Conservation (phyloP, 495 filamentous ascomycete genomes). For the Rhypophila decipiens region DNA sequence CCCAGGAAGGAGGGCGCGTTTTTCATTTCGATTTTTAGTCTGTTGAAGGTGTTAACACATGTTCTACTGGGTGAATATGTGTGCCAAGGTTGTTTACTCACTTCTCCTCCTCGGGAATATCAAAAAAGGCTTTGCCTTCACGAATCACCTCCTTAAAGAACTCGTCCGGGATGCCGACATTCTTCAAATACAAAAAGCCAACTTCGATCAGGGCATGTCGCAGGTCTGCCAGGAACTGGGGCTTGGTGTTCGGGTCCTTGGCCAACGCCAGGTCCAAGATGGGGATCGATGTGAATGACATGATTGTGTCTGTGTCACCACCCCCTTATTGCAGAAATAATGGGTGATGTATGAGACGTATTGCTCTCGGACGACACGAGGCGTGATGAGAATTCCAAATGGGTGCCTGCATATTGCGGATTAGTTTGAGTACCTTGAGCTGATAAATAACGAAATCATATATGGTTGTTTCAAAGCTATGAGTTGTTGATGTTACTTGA, state of each 20-base stretch:
- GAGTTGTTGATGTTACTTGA: too few species aligned
- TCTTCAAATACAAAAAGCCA: constrained; percentile 87
- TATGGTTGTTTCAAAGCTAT: too few species aligned
- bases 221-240: constrained; percentile 63
- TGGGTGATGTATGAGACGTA: neutral
- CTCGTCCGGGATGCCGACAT: constrained; percentile 66
- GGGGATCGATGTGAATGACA: constrained; percentile 72
- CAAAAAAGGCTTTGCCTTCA: constrained; percentile 70
- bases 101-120: constrained; percentile 76
- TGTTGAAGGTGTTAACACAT: constrained; percentile 17
- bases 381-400: neutral
- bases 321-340: neutral
- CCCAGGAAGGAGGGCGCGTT: constrained; percentile 63
- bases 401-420: neutral
- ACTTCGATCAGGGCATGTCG: constrained; percentile 80
- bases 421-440: neutral
- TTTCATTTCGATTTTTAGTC: constrained; percentile 83
- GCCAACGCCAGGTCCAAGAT: constrained; percentile 71
- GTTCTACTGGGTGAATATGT: neutral
- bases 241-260: constrained; percentile 59
- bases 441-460: too few species aligned
- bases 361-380: neutral
- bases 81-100: constrained; percentile 14
- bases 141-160: constrained; percentile 62
- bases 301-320: constrained; percentile 8